Percentiles rank a stretch among this genome's conserved stretches.
These are phyloP conservation scores for Xylaria sp. DNA, from an alignment of 2,329 filamentous ascomycete genomes.

Conservation along the genomic window DNA sequence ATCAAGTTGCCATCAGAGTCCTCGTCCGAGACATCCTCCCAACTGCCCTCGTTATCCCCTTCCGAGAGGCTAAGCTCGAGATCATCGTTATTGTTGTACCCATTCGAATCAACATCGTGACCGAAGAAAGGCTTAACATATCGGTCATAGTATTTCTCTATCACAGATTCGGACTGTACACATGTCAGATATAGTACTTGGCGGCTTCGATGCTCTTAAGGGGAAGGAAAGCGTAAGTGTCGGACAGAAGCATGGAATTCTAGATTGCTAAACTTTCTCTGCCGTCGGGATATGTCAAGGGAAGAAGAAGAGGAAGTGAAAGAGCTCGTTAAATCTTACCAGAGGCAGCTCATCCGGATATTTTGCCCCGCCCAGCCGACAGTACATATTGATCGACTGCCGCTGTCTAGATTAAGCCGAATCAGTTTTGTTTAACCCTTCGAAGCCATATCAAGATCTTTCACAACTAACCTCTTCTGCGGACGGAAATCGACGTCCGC, in stretches of 20 bases:
- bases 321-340: constrained; percentile 19
- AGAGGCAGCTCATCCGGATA: constrained; percentile 41
- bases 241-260: not conserved
- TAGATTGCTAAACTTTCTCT: not conserved
- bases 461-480: not conserved
- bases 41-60: constrained; percentile 14
- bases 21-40: constrained; percentile 34
- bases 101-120: not conserved
- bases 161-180: constrained; percentile 22
- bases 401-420: constrained; percentile 6
- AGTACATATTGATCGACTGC: constrained; percentile 40
- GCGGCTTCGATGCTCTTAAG: not conserved
- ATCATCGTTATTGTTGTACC: constrained; percentile 1
- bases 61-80: not conserved
- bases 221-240: too few species aligned
- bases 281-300: not conserved
- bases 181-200: not conserved
- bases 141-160: constrained; percentile 32
- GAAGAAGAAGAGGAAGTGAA: not conserved
- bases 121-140: constrained; percentile 34
- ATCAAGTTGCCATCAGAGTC: constrained; percentile 12
- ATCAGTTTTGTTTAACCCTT: not conserved
- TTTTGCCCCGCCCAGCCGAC: constrained; percentile 31
- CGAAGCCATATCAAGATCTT: not conserved
- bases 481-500: too few species aligned